Evolutionary conservation across 495 filamentous ascomycete species (phyloP).

Genomic region (Tuber microsphaerosporum): DNA sequence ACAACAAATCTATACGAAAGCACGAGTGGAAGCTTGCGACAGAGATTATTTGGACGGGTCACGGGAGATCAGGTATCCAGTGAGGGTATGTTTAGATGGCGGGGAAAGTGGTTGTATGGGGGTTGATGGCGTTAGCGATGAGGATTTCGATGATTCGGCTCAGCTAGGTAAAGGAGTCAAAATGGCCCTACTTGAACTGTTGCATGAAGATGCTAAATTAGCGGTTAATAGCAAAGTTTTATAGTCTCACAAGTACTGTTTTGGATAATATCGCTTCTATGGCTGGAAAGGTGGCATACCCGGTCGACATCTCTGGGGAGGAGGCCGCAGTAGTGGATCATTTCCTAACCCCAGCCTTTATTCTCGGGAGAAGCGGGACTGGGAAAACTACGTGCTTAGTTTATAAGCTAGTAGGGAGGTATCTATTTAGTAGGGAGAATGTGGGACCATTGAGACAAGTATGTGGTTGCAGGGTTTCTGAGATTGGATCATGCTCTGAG

Average conservation of each 20-base stretch:
- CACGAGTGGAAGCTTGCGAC: too few relatives aligned
- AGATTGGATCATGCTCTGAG: too few relatives aligned
- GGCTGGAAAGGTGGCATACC: constrained; percentile 39
- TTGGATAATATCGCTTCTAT: constrained; percentile 10
- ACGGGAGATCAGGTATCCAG: not conserved
- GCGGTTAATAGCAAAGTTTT: constrained; percentile 16
- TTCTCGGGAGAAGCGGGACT: too few relatives aligned
- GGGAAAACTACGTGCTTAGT: too few relatives aligned
- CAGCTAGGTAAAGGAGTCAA: not conserved
- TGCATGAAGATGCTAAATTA: not conserved
- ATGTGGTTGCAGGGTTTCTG: not conserved
- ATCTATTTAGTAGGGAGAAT: constrained; percentile 7
- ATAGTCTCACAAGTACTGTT: constrained; percentile 19
- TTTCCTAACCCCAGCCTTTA: too few relatives aligned
- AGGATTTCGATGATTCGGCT: constrained; percentile 5
- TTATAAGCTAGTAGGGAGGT: not conserved
- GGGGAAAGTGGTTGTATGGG: not conserved
- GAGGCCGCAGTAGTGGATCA: too few relatives aligned
- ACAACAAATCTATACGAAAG: too few relatives aligned
- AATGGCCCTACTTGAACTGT: too few relatives aligned
- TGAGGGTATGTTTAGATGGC: not conserved
- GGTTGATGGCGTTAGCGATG: not conserved
- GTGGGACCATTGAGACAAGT: constrained; percentile 42
- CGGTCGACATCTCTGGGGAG: constrained; percentile 38
- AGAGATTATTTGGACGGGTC: not conserved